Conservation (phyloP, 2,329 filamentous ascomycete genomes). For the Coleophoma eucalyptorum region DNA sequence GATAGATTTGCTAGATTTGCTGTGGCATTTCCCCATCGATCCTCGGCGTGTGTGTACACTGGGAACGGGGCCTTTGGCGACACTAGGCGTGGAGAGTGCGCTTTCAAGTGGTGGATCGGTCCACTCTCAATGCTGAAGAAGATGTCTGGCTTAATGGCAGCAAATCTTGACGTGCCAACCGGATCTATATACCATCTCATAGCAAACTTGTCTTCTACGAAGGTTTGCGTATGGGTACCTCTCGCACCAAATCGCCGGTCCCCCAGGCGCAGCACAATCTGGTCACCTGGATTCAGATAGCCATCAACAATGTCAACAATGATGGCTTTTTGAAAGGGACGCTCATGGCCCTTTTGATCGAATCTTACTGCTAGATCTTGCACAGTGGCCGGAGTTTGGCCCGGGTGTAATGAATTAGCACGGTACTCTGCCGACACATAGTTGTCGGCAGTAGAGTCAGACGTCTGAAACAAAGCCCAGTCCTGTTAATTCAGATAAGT, state of each 20-base stretch:
- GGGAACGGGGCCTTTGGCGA: constrained; percentile 15
- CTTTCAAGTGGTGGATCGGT: constrained; percentile 13
- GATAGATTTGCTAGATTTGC: not conserved
- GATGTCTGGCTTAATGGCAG: constrained; percentile 29
- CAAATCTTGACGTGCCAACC: constrained; percentile 31
- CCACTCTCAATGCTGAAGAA: constrained; percentile 21
- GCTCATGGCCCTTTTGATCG: constrained; percentile 34
- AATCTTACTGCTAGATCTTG: constrained; percentile 29
- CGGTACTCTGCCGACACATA: constrained; percentile 30
- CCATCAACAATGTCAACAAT: constrained; percentile 33
- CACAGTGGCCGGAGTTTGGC: constrained; percentile 29
- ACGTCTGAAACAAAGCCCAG: constrained; percentile 31
- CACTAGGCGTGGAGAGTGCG: constrained; percentile 13
- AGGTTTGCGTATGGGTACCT: constrained; percentile 30
- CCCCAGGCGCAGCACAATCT: constrained; percentile 29
- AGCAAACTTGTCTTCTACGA: constrained; percentile 29
- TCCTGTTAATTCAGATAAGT: too few species aligned
- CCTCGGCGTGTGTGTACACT: constrained; percentile 20
- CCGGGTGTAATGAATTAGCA: constrained; percentile 19
- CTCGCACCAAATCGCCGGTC: constrained; percentile 27
- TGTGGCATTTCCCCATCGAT: constrained; percentile 26
- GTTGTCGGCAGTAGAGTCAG: constrained; percentile 24
- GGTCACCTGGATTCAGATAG: constrained; percentile 31
- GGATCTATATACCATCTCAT: constrained; percentile 34
- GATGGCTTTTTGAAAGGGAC: constrained; percentile 34